Evolutionary conservation across 2,329 filamentous ascomycete genomes (phyloP), one percentile per base, ranked within the genome.

Genomic region (Cordyceps sp.): DNA sequence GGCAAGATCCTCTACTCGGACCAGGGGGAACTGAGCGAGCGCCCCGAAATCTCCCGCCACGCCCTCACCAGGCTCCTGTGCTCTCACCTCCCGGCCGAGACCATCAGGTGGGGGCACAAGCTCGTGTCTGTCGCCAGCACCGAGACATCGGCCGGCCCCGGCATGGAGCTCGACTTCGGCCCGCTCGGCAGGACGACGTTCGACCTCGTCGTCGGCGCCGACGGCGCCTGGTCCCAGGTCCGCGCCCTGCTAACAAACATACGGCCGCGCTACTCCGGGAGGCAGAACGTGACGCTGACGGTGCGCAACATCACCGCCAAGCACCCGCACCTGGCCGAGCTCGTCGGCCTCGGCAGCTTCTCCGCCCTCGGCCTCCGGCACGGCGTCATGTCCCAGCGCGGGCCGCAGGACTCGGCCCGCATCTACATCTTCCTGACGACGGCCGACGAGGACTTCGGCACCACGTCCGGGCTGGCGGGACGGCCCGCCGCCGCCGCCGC

Each of bases 31-130:
- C 32, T 30, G 2, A 31, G 35, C 2, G 25, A 39, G 6, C 42
- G 53, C 0, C 58, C 58, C 0, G 57, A 62, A 39, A 58, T 62
- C 24, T 47, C 53, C 3, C 44, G 59, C 2, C 40, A 48, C 13
- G 42, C 48, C 8, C 42, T 62, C 27, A 44, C 42, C 1, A 40
- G 49, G 17, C 42, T 62, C 3, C 40, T 62, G 4, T 28, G 55
- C 1, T 36, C 39, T 3, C 37, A 43, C 0, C 29, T 61, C 0
- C 49, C 45, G 5, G 34, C 43, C 1, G 47, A 49, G 0, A 47
- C n/a, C 16, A 26, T 33, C 29, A 23, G 26, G 16, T 42, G 40
- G 40, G 28, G 32, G 6, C 33, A 36, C 33, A 57, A 51, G 29
- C 10, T 30, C 5, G n/a, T 14, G 9, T 38, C 44, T 68, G 6